Percentiles rank a stretch among this genome's conserved stretches.
These are phyloP conservation scores for Dothiorella sarmentorum DNA, from an alignment of 2,329 filamentous ascomycete genomes.

Conservation along the genomic window DNA sequence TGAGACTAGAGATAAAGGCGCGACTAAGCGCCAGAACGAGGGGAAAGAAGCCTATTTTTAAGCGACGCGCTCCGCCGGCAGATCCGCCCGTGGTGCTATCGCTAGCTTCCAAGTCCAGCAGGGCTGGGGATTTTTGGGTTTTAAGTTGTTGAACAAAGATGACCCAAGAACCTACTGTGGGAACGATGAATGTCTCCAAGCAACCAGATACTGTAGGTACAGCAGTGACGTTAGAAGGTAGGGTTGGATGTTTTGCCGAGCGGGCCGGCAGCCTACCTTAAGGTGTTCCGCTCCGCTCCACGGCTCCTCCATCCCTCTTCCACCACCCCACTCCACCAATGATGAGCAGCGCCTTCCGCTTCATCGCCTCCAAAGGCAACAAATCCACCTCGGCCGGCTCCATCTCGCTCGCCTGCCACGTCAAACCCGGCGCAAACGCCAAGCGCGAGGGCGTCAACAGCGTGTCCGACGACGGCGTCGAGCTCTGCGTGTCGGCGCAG, in stretches of 20 bases:
- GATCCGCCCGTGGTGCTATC: too few species aligned
- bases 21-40: not conserved
- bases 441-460: slow-evolving; percentile 58
- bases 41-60: not conserved
- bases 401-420: slow-evolving; percentile 61
- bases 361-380: slow-evolving; percentile 26
- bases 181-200: too few species aligned
- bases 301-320: not conserved
- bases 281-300: not conserved
- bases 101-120: too few species aligned
- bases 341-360: slow-evolving; percentile 24
- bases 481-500: slow-evolving; percentile 64
- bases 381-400: slow-evolving; percentile 22
- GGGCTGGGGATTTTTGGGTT: too few species aligned
- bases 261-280: not conserved
- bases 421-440: slow-evolving; percentile 64
- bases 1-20: too few species aligned
- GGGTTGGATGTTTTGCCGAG: not conserved
- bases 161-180: too few species aligned
- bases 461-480: slow-evolving; percentile 56
- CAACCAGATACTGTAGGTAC: too few species aligned
- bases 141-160: too few species aligned
- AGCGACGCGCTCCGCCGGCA: not conserved
- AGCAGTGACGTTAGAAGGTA: too few species aligned
- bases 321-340: not conserved